Percentiles rank a stretch among this genome's conserved stretches.
phyloP scores from a whole-genome alignment of 192 early-diverging fungal genomes.

The Coemansia biformis region DNA sequence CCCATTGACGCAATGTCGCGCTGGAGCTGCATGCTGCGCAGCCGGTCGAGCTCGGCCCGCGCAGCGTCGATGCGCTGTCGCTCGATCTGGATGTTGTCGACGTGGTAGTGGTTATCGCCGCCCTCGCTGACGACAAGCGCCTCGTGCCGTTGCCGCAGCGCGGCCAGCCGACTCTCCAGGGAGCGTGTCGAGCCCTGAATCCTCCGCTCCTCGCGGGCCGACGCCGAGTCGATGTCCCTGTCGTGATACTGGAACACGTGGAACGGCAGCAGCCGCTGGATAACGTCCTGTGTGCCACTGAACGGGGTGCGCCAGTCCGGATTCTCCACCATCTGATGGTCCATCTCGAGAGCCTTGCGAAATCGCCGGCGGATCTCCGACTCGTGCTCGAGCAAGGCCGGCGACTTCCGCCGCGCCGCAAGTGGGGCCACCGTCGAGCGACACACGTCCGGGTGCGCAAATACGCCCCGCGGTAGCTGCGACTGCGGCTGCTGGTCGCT shows the following conservation, averaged over 20 bases:
- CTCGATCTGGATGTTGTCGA: conserved; percentile 31
- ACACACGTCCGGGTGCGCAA: conserved; percentile 18
- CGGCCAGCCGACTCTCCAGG: conserved; percentile 6
- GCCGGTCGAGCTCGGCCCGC: conserved; percentile 10
- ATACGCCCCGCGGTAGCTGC: background rate
- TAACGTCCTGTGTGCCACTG: conserved; percentile 53
- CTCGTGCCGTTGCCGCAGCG: conserved; percentile 13
- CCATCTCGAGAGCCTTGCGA: conserved; percentile 47
- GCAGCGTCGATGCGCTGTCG: conserved; percentile 6
- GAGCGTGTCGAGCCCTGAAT: background rate
- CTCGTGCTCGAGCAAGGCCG: conserved; percentile 18
- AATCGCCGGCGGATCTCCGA: conserved; percentile 40
- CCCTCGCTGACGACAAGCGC: conserved; percentile 21
- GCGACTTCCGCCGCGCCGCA: background rate
- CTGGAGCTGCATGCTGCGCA: conserved; percentile 28
- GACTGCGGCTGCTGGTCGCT: background rate
- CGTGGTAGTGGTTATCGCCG: conserved; percentile 11
- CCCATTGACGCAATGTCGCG: conserved; percentile 29
- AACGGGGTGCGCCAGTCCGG: conserved; percentile 64
- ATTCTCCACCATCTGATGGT: conserved; percentile 45
- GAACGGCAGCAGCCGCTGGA: conserved; percentile 65
- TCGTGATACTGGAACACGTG: conserved; percentile 69
- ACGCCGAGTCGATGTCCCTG: conserved; percentile 13
- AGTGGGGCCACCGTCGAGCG: conserved; percentile 7
- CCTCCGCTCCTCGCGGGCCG: conserved; percentile 10